Evolutionary conservation across 495 filamentous ascomycete species (phyloP).

Genomic region (Tirmania nivea): DNA sequence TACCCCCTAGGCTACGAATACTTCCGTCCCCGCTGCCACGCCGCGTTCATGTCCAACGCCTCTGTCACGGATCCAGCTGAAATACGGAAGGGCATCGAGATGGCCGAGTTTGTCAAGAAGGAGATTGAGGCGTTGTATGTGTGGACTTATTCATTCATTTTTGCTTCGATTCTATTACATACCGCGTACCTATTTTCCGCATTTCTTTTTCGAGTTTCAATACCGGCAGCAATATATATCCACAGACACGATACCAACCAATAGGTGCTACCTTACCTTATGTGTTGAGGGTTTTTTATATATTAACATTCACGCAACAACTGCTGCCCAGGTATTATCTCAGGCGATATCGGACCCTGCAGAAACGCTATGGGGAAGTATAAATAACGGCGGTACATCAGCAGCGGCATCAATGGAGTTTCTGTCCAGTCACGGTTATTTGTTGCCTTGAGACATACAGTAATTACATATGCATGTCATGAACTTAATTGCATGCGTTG

Average conservation of each 20-base stretch:
- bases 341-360: conserved; percentile 76
- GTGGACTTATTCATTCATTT: not conserved
- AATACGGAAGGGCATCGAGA: conserved; percentile 51
- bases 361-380: conserved; percentile 47
- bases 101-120: conserved; percentile 76
- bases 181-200: no score
- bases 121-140: conserved; percentile 86
- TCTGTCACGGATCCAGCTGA: conserved; percentile 45
- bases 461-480: no score
- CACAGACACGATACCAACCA: no score
- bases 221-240: no score
- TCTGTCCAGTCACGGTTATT: no score
- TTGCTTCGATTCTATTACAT: not conserved
- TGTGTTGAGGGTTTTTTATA: not conserved
- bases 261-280: not conserved
- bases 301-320: not conserved
- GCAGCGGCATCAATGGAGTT: no score
- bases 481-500: no score
- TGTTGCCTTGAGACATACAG: no score
- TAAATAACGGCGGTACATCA: not conserved
- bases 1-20: conserved; percentile 77
- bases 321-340: conserved; percentile 55
- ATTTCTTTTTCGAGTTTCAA: no score
- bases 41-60: conserved; percentile 58
- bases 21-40: conserved; percentile 60